phyloP scores from a whole-genome alignment of 139 green algal species.

The Coelastrella sp. region DNA sequence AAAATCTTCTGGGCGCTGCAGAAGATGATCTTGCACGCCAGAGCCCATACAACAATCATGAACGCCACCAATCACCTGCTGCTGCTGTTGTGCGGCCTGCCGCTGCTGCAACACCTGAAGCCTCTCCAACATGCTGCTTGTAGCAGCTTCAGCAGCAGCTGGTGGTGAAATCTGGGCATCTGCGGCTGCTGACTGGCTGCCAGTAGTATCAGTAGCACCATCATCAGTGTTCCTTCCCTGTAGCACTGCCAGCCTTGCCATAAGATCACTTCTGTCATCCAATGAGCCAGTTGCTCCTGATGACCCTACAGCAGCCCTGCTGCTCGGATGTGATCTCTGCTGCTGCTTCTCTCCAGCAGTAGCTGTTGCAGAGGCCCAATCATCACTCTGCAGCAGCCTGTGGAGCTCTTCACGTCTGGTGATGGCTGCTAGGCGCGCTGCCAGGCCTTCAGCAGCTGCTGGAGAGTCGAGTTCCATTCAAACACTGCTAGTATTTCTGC shows the following conservation, averaged over 20 bases:
- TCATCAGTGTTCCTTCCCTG: neutral
- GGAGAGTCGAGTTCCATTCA: neutral
- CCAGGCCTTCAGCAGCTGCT: neutral
- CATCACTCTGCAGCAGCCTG: too few relatives aligned
- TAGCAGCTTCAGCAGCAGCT: neutral
- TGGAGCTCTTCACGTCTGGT: too few relatives aligned
- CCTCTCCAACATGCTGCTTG: neutral
- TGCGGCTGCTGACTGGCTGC: neutral
- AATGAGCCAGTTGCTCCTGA: neutral
- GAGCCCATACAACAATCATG: too few relatives aligned
- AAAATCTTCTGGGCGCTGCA: slow-evolving; percentile 6
- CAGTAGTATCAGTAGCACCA: neutral
- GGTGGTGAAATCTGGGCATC: neutral
- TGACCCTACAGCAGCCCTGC: neutral
- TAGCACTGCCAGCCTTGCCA: neutral
- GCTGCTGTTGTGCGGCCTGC: neutral
- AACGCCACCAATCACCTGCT: neutral
- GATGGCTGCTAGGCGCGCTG: too few relatives aligned
- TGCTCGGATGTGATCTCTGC: neutral
- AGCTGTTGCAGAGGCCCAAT: too few relatives aligned
- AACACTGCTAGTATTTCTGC: neutral
- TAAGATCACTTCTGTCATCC: neutral
- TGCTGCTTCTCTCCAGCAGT: neutral
- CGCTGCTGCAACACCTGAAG: slow-evolving; percentile 23
- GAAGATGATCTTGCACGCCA: too few relatives aligned